These are phyloP conservation scores for Candida nanaspora DNA, from an alignment of 805 yeast genomes.

Conservation along the genomic window DNA sequence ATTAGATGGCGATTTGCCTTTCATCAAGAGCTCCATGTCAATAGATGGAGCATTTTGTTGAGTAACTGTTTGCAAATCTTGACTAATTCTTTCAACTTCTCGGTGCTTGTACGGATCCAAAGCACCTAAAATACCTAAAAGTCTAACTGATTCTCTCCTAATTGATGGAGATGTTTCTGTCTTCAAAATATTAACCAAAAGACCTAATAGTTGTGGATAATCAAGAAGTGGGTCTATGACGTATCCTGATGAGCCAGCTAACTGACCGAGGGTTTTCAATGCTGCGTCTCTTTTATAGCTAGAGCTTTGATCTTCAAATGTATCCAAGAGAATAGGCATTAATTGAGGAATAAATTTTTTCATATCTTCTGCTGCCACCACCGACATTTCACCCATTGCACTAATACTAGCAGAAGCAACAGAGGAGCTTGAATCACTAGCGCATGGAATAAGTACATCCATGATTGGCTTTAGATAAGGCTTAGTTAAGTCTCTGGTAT, in stretches of 20 bases:
- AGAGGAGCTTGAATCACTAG: conserved; percentile 62
- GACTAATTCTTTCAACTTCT: conserved; percentile 64
- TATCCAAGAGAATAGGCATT: conserved; percentile 83
- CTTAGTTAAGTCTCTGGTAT: conserved; percentile 74
- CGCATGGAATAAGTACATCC: conserved; percentile 72
- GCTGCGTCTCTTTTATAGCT: conserved; percentile 86
- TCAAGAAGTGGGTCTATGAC: conserved; percentile 90
- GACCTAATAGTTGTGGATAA: conserved; percentile 82
- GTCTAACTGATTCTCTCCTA: conserved; percentile 80
- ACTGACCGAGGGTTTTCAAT: conserved; percentile 75
- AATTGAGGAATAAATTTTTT: conserved; percentile 61
- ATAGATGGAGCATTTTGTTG: conserved; percentile 87
- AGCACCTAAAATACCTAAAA: conserved; percentile 93
- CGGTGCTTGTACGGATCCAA: conserved; percentile 93
- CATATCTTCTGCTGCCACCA: conserved; percentile 84
- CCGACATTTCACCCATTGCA: conserved; percentile 84
- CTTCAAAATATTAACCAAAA: conserved; percentile 73
- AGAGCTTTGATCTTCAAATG: conserved; percentile 91
- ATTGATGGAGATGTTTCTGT: conserved; percentile 70
- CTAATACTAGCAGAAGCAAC: conserved; percentile 82
- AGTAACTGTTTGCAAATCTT: conserved; percentile 31
- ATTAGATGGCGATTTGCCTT: conserved; percentile 85
- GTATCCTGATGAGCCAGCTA: conserved; percentile 87
- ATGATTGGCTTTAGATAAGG: conserved; percentile 92
- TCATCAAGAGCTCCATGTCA: conserved; percentile 85